Evolutionary conservation across 2,329 filamentous ascomycete species (phyloP), one percentile per base, ranked within the genome.

Genomic region (Dendryphion nanum): DNA sequence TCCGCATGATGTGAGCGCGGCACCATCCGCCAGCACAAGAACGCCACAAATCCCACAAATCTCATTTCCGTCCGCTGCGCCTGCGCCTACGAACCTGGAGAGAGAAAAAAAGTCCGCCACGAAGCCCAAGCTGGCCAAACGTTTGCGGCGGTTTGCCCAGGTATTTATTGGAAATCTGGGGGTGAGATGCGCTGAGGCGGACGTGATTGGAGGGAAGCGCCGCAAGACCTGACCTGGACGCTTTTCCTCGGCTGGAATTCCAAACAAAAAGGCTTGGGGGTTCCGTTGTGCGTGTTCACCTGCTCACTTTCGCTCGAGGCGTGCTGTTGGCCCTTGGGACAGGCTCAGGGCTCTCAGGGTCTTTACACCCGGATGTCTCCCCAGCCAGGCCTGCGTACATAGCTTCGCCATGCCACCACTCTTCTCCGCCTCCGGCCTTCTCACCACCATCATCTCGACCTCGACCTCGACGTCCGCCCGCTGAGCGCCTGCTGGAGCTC

Each of bases 241-340:
- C 8, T 30, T 13, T 30, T 15, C 16, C 29, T 30, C 29, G 29
- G 29, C 29, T 30, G 29, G 10, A 8, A 17, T 16, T 30, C 29
- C 15, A 13, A 30, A n/a, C 47, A 45, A 18, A 18, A 37, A 35
- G 26, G 35, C 35, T 30, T 32, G n/a, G n/a, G n/a, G n/a, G n/a
- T n/a, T n/a, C n/a, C n/a, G n/a, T n/a, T n/a, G 23, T 26, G 10
- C n/a, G 41, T 43, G 43, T 44, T 40, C 42, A 47, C 38, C 45
- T 58, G 53, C 55, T 55, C 55, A 53, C 47, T 44, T 26, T 26
- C 23, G n/a, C n/a, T n/a, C n/a, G n/a, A n/a, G n/a, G n/a, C n/a
- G n/a, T n/a, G n/a, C n/a, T n/a, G n/a, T n/a, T n/a, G n/a, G n/a
- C n/a, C n/a, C n/a, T n/a, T n/a, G n/a, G n/a, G n/a, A n/a, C n/a